phyloP scores from a whole-genome alignment of 345 rosid species.

The Eucalyptus sp. region DNA sequence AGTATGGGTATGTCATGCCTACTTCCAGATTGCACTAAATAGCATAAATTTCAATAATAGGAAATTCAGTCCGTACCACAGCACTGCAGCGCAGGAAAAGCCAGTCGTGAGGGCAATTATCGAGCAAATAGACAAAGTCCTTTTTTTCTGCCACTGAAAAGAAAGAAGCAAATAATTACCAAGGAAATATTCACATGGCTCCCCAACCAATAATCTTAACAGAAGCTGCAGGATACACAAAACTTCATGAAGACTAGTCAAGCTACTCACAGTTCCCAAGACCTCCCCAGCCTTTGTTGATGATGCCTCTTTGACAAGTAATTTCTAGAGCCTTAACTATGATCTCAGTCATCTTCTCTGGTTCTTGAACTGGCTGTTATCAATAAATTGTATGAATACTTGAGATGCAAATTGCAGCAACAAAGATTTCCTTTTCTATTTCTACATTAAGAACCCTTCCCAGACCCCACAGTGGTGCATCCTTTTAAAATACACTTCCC shows the following conservation, averaged over 20 bases:
- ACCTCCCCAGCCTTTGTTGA: conserved; percentile 73
- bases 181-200: neutral
- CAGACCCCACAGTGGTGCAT: neutral
- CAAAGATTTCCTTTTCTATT: neutral
- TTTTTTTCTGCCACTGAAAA: conserved; percentile 33
- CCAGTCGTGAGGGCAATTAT: conserved; percentile 76
- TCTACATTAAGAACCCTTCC: neutral
- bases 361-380: conserved; percentile 53
- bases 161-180: neutral
- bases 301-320: conserved; percentile 56
- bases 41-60: neutral
- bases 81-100: conserved; percentile 46
- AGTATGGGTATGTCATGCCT: neutral
- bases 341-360: conserved; percentile 47
- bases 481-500: neutral
- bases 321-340: conserved; percentile 40
- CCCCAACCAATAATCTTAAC: neutral
- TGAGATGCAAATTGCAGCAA: neutral
- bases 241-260: neutral
- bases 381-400: neutral
- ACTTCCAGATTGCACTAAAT: neutral
- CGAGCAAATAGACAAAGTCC: conserved; percentile 38
- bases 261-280: conserved; percentile 45
- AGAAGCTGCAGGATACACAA: neutral
- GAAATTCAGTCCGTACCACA: conserved; percentile 28